A percentile compares a stretch with the other conserved stretches of the same genome.
phyloP scores from a whole-genome alignment of 129 eudicot genomes.

The Escallonia herrerae region DNA sequence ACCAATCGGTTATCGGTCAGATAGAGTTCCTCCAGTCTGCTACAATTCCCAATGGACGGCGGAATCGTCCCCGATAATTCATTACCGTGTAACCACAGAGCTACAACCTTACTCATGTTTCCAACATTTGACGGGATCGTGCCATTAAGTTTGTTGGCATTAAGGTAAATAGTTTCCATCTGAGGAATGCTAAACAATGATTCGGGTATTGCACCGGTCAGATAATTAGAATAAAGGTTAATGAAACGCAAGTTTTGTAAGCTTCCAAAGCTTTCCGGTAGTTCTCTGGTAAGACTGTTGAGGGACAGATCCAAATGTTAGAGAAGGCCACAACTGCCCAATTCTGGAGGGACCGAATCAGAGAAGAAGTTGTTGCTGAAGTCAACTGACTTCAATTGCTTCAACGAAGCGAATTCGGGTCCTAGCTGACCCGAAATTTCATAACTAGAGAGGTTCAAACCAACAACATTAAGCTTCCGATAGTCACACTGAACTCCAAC shows the following conservation, averaged over 20 bases:
- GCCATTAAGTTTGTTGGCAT: conserved; percentile 49
- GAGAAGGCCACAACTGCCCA: conserved; percentile 46
- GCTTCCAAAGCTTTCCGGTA: conserved; percentile 43
- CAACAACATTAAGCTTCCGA: conserved; percentile 19
- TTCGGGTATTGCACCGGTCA: conserved; percentile 42
- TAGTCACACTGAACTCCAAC: conserved; percentile 56
- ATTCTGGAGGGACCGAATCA: conserved; percentile 43
- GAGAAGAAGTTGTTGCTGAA: conserved; percentile 34
- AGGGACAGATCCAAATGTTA: conserved; percentile 28
- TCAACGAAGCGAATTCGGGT: conserved; percentile 38
- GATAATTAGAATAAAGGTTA: conserved; percentile 36
- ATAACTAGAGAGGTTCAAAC: conserved; percentile 36
- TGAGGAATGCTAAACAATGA: conserved; percentile 32
- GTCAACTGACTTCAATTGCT: conserved; percentile 37
- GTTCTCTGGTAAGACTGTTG: conserved; percentile 42
- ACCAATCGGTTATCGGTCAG: conserved; percentile 38
- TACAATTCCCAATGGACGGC: conserved; percentile 54
- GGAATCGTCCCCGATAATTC: conserved; percentile 53
- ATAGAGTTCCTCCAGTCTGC: conserved; percentile 34
- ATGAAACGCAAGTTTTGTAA: conserved; percentile 23
- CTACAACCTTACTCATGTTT: conserved; percentile 26
- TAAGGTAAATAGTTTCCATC: conserved; percentile 42
- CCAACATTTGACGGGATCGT: conserved; percentile 45
- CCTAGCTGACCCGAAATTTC: conserved; percentile 60
- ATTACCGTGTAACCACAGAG: conserved; percentile 39